Base-by-base conservation (phyloP, 1,284 basidiomycete species). In the Rhodotorula sp. region DNA sequence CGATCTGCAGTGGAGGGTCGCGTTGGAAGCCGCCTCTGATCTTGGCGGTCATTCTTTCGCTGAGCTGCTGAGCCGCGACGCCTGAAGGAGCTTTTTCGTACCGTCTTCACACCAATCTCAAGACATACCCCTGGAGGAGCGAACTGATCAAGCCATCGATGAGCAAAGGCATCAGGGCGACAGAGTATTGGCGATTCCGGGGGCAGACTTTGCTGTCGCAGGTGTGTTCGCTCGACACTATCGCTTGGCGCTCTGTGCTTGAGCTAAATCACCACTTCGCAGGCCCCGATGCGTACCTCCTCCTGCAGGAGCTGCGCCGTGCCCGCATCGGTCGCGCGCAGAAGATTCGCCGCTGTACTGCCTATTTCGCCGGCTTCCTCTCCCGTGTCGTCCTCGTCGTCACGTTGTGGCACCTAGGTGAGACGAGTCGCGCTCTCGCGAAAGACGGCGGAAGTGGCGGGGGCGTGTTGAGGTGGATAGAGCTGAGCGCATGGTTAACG, bases 271-370 rank as follows among this genome's bases (percentile, higher is more conserved):
- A n/a, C n/a, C n/a, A 4, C 8, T 36, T 4, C 11, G 17, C 34
- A 67, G 66, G 66, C 2, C 57, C 66, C 20, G 66, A 67, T n/a
- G 61, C 66, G 2, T 56, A n/a, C 24, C 56, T 67, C 13, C 34
- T 63, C 22, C 44, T 67, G 0, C 61, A 55, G 22, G 66, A 67
- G 22, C 61, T 67, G 10, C 61, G 59, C 44, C 61, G 66, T 22
- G 19, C 51, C 6, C 49, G 61, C 39, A 44, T 59, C 29, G 44
- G 57, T 1, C 22, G n/a, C 30, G 61, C 61, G n/a, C 66, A 59
- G 46, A 34, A 30, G 27, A 48, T 29, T 22, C 48, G 66, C 30
- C 56, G 66, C 6, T 56, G 61, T 20, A 63, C 51, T 13, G 36
- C 39, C 30, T 59, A 59, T 46, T 0, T 48, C 44, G 56, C 61